Evolutionary conservation across 129 eudicot species (phyloP), one percentile per base, ranked within the genome.

Genomic region (carrot (Daucus carota)): DNA sequence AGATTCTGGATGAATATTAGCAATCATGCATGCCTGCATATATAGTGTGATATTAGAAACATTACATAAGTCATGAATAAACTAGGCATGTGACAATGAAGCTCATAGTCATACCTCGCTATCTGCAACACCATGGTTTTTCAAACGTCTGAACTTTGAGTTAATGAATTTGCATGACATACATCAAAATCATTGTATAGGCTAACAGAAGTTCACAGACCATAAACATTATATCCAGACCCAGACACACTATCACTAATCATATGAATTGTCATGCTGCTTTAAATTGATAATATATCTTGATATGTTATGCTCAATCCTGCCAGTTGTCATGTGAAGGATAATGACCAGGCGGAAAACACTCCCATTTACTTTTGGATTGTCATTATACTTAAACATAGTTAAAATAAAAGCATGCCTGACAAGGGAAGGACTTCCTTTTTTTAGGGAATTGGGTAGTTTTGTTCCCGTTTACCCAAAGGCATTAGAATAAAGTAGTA

Each of bases 21-120:
- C 92, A 85, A 93, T 88, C 80, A 88, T 67, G 76, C 98, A 90
- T 33, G 89, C 86, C 98, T 93, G 95, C 70, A 82, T 72, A 6
- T 20, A 59, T 43, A 54, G 8, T 38, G 16, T 73, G 40, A 62
- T 5, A 26, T n/a, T 13, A 28, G 48, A 24, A 18, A 8, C 26
- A 67, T 15, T 38, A 45, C 16, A 52, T 16, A 68, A 18, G 48
- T 52, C 41, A 76, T 54, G 48, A 52, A 73, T 20, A 18, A 76
- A 59, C 52, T 72, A 32, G 32, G 17, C 54, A 42, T 13, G 36
- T 22, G n/a, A 75, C 72, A 72, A 70, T 65, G 67, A 79, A 79
- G 75, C 43, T 71, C 50, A 73, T 82, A 87, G 97, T 57, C 50
- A 70, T 83, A 90, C 98, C 97, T 90, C 97, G 32, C 84, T 82